Evolutionary conservation across 176 grass and related monocot genomes (phyloP).

Genomic region (Carex pumila): DNA sequence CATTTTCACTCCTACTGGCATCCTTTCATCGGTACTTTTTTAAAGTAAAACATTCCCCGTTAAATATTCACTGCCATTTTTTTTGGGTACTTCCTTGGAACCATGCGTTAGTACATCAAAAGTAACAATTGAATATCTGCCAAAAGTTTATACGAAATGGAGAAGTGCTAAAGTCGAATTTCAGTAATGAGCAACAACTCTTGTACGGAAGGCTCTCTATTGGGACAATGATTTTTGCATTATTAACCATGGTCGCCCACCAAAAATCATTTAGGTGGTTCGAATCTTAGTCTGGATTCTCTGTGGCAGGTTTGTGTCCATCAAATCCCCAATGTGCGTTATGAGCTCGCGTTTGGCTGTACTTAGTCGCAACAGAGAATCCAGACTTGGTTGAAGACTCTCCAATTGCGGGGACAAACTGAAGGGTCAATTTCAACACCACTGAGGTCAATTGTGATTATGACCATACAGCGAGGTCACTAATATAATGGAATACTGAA

Average conservation of each 20-base stretch:
- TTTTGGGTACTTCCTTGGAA: not conserved
- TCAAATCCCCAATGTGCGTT: not conserved
- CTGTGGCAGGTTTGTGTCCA: not conserved
- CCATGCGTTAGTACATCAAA: not conserved
- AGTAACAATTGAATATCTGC: not conserved
- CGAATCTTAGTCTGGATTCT: not conserved
- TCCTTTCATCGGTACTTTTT: not conserved
- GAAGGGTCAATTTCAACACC: not conserved
- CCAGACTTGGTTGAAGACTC: not conserved
- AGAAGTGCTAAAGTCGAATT: conserved; percentile 8
- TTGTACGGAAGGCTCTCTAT: conserved; percentile 22
- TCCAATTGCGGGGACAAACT: not conserved
- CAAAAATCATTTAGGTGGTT: not conserved
- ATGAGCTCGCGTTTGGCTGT: not conserved
- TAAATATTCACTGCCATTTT: no score
- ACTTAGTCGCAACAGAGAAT: not conserved
- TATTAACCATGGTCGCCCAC: conserved; percentile 39
- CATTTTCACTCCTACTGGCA: no score
- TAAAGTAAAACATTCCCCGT: not conserved
- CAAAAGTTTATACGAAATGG: not conserved
- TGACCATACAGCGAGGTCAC: not conserved
- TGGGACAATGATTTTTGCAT: conserved; percentile 63
- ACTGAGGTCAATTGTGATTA: not conserved
- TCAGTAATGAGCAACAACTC: not conserved
- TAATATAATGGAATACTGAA: not conserved